phyloP scores from a whole-genome alignment of 768 basidiomycete genomes.

The Xanthoconium purpureum region DNA sequence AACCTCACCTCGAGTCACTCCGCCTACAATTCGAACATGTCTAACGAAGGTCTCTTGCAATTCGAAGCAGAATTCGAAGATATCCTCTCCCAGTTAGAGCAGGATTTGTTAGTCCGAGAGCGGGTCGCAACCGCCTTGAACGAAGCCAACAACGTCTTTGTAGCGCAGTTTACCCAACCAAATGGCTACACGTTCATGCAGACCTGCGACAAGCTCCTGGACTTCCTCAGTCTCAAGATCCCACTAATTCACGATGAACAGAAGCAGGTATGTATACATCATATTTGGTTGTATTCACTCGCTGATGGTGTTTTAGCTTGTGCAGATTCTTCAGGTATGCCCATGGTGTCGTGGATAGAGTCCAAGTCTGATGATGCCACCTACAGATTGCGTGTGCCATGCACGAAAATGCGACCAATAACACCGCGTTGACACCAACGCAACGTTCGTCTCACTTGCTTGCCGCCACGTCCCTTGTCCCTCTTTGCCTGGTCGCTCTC shows the following conservation, averaged over 20 bases:
- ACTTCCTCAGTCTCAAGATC: slow-evolving; percentile 7
- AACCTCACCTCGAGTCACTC: not conserved
- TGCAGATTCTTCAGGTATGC: slow-evolving; percentile 21
- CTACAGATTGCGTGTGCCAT: slow-evolving; percentile 21
- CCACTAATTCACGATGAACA: slow-evolving; percentile 7
- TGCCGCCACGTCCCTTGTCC: slow-evolving; percentile 4
- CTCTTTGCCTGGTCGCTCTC: slow-evolving; percentile 4
- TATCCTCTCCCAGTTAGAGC: not conserved
- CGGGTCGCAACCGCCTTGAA: slow-evolving; percentile 5
- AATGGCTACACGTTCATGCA: slow-evolving; percentile 7
- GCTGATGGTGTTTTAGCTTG: slow-evolving; percentile 11
- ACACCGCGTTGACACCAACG: not conserved
- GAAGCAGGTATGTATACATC: slow-evolving; percentile 5
- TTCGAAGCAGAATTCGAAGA: not conserved
- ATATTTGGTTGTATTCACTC: not conserved
- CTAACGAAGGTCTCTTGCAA: not conserved
- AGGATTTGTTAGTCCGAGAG: not conserved
- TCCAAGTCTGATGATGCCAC: not conserved
- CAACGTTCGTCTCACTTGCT: slow-evolving; percentile 10
- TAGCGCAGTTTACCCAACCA: slow-evolving; percentile 13
- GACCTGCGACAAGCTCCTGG: slow-evolving; percentile 8
- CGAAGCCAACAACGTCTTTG: slow-evolving; percentile 13
- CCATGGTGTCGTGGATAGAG: not conserved
- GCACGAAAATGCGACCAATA: slow-evolving; percentile 25
- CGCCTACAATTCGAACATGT: slow-evolving; percentile 10